Conservation (phyloP, 345 rosid genomes). For the Linum usitatissimum region DNA sequence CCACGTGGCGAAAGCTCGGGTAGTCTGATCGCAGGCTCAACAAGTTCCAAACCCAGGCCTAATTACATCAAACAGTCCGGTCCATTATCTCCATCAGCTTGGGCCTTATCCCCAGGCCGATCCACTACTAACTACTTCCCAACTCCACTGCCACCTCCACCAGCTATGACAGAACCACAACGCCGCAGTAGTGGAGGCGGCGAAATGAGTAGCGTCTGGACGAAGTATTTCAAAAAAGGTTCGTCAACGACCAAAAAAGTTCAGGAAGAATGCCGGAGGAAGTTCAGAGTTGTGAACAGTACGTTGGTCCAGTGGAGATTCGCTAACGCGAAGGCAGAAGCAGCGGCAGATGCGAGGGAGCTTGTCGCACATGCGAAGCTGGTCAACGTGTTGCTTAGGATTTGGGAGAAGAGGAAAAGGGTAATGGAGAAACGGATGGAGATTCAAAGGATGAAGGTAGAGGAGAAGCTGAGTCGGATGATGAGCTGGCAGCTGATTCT, state of each 20-base stretch:
- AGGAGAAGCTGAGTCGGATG: conserved; percentile 33
- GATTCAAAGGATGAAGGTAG: conserved; percentile 27
- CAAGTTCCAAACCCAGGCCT: conserved; percentile 18
- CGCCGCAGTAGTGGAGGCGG: conserved; percentile 26
- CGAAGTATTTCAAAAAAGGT: conserved; percentile 57
- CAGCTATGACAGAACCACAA: conserved; percentile 9
- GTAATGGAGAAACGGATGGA: conserved; percentile 31
- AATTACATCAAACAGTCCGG: conserved; percentile 5
- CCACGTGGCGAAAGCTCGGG: conserved; percentile 27
- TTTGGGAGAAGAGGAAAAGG: conserved; percentile 27
- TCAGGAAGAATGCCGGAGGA: conserved; percentile 46
- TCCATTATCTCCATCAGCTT: conserved; percentile 44
- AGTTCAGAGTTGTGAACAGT: conserved; percentile 33
- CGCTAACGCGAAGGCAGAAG: conserved; percentile 44
- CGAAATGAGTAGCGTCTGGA: conserved; percentile 44
- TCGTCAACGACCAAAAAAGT: conserved; percentile 18
- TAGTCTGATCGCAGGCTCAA: conserved; percentile 9
- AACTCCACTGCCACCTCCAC: conserved; percentile 20
- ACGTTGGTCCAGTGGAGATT: conserved; percentile 55
- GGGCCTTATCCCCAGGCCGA: conserved; percentile 76
- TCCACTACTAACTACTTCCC: conserved; percentile 16
- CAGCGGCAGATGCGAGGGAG: conserved; percentile 26
- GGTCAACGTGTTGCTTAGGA: conserved; percentile 44
- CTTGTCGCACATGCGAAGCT: conserved; percentile 36
- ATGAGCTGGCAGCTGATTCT: conserved; percentile 34